Evolutionary conservation across 768 basidiomycete genomes (phyloP), one percentile per base, ranked within the genome.

Genomic region (Lentinula guzmanii): DNA sequence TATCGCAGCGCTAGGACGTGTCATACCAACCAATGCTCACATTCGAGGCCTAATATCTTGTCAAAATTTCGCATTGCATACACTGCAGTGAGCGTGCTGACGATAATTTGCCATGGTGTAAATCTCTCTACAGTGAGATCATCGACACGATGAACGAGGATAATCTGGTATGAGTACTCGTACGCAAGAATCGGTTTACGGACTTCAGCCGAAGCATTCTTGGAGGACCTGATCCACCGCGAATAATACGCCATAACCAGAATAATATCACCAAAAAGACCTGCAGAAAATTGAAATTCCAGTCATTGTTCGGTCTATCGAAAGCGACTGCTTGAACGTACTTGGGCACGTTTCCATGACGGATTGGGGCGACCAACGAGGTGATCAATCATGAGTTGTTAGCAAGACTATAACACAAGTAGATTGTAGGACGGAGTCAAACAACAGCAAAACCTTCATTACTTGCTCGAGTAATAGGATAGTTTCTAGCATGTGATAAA

Each of bases 31-130:
- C 31, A 15, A 8, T 4, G 28, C 88, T 68, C 67, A 95, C 95
- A 83, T 65, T 82, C 86, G 15, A 96, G 77, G 3, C 93, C 94
- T 6, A 95, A 72, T 15, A 97, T 80, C 74, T 87, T 90, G 73
- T 95, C 94, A 11, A 95, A 74, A 72, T 98, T 91, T 11, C 90
- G 80, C 52, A 89, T 70, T 16, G 91, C 87, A 70, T 98, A 99
- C 4, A 96, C 78, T 33, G 84, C 73, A 1, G 95, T 97, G 61
- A 97, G 75, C 0, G 94, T 93, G 66, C 85, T 90, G 60, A 93
- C 81, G 54, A 98, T 83, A 67, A 98, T 81, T 70, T 99, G 95
- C 89, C 94, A 99, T n/a, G 97, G 97, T 0, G 95, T 90, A 76
- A 93, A 96, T 21, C 86, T 85, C 69, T 81, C 88, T 93, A 65